phyloP scores from a whole-genome alignment of 208 protist genomes.

The Crithidia sp. region DNA sequence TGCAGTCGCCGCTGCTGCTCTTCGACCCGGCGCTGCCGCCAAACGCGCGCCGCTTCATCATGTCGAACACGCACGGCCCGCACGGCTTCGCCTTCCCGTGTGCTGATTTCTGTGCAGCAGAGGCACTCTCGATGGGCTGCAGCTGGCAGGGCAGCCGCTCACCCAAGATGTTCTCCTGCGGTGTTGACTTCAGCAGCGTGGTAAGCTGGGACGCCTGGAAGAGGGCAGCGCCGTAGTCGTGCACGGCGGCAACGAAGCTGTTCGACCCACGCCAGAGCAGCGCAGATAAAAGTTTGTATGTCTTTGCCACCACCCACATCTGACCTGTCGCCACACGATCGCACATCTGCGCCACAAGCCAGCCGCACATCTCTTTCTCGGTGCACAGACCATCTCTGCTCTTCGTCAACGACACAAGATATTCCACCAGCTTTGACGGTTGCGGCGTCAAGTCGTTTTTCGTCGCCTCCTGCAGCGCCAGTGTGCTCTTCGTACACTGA shows the following conservation, averaged over 20 bases:
- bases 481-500: constrained; percentile 50
- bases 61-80: neutral
- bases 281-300: constrained; percentile 25
- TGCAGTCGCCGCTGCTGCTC: neutral
- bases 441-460: constrained; percentile 38
- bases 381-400: constrained; percentile 33
- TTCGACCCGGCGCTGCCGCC: neutral
- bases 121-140: neutral
- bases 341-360: constrained; percentile 42
- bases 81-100: neutral
- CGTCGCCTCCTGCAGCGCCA: constrained; percentile 43
- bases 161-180: constrained; percentile 38
- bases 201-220: constrained; percentile 20
- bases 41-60: neutral
- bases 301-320: constrained; percentile 44
- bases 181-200: constrained; percentile 18
- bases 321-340: constrained; percentile 44
- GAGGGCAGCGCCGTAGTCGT: constrained; percentile 5
- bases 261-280: constrained; percentile 43
- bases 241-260: constrained; percentile 25
- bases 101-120: constrained; percentile 2
- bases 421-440: constrained; percentile 29
- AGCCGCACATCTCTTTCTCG: constrained; percentile 35
- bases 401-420: constrained; percentile 22
- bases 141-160: constrained; percentile 11